Evolutionary conservation across 2,329 filamentous ascomycete genomes (phyloP).

Genomic region (Colletotrichum viniferum): DNA sequence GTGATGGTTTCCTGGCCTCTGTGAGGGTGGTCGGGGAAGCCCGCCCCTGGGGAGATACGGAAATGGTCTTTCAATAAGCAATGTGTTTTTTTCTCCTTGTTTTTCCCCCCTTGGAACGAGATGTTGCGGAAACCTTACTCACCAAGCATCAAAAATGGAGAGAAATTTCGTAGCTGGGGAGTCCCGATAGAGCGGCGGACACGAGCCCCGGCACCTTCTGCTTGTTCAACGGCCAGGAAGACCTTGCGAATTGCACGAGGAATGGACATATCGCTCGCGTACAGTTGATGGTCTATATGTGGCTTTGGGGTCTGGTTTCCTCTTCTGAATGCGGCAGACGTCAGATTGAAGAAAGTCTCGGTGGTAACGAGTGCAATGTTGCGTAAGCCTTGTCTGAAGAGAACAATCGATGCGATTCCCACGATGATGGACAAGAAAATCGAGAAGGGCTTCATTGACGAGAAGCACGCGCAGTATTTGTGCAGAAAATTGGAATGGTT

Average conservation of each 20-base stretch:
- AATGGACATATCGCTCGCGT: slow-evolving; percentile 62
- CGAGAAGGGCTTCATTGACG: slow-evolving; percentile 33
- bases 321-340: not conserved
- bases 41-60: slow-evolving; percentile 76
- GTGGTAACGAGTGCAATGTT: slow-evolving; percentile 21
- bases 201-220: slow-evolving; percentile 85
- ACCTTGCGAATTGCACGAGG: slow-evolving; percentile 80
- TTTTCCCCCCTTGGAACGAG: not conserved
- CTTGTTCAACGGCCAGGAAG: slow-evolving; percentile 83
- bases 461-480: not conserved
- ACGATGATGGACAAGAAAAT: slow-evolving; percentile 33
- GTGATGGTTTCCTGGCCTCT: slow-evolving; percentile 88
- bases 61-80: slow-evolving; percentile 86
- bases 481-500: not conserved
- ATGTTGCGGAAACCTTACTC: slow-evolving; percentile 67
- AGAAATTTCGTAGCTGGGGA: slow-evolving; percentile 80
- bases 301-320: not conserved
- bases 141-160: slow-evolving; percentile 95
- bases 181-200: slow-evolving; percentile 91
- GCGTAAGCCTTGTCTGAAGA: slow-evolving; percentile 28
- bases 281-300: slow-evolving; percentile 25
- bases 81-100: slow-evolving; percentile 53
- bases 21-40: slow-evolving; percentile 87
- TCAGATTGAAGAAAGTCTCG: slow-evolving; percentile 19
- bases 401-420: slow-evolving; percentile 30